These are phyloP conservation scores for Cucumis melo DNA, from an alignment of 306 rosid genomes.

Conservation along the genomic window DNA sequence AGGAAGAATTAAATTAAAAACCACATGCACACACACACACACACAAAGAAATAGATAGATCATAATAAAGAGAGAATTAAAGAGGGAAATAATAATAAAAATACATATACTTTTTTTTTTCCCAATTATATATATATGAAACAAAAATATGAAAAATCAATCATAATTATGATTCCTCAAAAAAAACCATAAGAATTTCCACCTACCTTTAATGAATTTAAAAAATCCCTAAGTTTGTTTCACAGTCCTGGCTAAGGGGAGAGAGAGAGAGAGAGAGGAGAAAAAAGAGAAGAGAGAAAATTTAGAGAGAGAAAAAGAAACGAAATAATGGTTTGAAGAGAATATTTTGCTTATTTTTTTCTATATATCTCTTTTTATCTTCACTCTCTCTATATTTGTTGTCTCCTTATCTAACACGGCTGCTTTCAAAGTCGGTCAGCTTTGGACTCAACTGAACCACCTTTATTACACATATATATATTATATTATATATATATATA, in stretches of 20 bases:
- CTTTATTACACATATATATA: background rate
- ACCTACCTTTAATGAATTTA: background rate
- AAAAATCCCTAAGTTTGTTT: background rate
- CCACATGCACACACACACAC: background rate
- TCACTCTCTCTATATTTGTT: constrained; percentile 13
- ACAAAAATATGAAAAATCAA: background rate
- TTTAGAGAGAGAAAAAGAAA: constrained; percentile 10
- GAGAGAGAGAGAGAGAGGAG: background rate
- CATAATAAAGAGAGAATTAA: background rate
- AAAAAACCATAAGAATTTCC: background rate
- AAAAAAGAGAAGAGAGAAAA: background rate
- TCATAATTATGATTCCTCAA: background rate
- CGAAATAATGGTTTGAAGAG: constrained; percentile 14
- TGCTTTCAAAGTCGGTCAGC: constrained; percentile 58
- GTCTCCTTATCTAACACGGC: constrained; percentile 64
- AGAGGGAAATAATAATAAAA: background rate
- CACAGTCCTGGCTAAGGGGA: background rate
- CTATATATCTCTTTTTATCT: constrained; percentile 3
- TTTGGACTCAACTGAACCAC: constrained; percentile 62
- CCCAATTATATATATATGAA: background rate
- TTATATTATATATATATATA: too few species aligned
- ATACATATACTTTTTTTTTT: background rate
- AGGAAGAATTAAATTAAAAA: background rate
- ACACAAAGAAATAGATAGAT: background rate
- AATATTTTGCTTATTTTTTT: constrained; percentile 12